Conservation (phyloP, 2,329 filamentous ascomycete species). For the Pyrenophora teres region DNA sequence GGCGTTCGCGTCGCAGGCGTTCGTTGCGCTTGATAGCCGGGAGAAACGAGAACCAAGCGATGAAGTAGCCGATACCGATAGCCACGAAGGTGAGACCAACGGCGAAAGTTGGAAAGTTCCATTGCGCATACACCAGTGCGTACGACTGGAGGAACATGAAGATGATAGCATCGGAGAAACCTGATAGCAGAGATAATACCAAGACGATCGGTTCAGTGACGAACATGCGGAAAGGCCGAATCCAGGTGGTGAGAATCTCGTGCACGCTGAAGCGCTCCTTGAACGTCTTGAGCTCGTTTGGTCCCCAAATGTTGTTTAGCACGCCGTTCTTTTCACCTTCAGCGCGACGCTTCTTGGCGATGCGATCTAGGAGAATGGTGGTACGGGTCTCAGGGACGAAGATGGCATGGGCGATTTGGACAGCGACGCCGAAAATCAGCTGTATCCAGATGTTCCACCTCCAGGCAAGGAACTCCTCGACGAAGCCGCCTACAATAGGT, state of each 20-base stretch:
- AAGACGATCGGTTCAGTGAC: conserved; percentile 76
- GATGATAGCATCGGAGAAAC: conserved; percentile 77
- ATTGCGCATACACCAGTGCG: conserved; percentile 69
- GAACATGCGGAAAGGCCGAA: conserved; percentile 72
- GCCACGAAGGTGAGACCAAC: conserved; percentile 68
- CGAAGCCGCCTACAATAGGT: conserved; percentile 78
- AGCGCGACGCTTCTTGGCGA: conserved; percentile 75
- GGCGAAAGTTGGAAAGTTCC: conserved; percentile 62
- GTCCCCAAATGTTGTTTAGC: conserved; percentile 69
- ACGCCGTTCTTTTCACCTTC: conserved; percentile 64
- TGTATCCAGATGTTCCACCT: conserved; percentile 85
- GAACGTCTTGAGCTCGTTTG: conserved; percentile 65
- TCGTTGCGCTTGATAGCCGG: conserved; percentile 54
- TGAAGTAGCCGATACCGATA: conserved; percentile 63
- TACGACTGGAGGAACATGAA: conserved; percentile 80
- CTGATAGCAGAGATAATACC: conserved; percentile 70
- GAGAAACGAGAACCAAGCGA: conserved; percentile 67
- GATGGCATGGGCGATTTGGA: conserved; percentile 70
- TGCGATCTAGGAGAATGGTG: conserved; percentile 76
- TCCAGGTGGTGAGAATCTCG: conserved; percentile 57
- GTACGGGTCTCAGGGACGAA: conserved; percentile 78
- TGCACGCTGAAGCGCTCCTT: conserved; percentile 45
- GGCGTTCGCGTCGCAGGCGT: conserved; percentile 33
- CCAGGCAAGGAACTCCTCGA: conserved; percentile 71
- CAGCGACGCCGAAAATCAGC: conserved; percentile 74